Conservation (phyloP, 2,329 filamentous ascomycete species). For the Karstenula rhodostoma region DNA sequence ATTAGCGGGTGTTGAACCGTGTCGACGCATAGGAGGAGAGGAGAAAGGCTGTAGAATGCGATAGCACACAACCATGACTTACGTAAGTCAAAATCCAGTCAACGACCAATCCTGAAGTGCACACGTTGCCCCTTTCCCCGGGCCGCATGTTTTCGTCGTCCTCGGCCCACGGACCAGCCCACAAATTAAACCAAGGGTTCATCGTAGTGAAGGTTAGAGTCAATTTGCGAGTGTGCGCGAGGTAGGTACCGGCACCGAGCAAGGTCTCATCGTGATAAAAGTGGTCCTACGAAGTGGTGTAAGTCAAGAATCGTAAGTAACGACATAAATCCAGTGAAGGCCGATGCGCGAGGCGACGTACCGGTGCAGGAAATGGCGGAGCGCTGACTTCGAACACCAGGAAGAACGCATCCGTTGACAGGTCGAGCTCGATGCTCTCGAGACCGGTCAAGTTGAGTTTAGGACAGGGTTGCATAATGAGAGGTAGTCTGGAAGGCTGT, state of each 20-base stretch:
- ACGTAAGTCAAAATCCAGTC: constrained; percentile 27
- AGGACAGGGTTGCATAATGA: not conserved
- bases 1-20: not conserved
- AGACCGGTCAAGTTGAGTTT: constrained; percentile 17
- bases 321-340: too few relatives aligned
- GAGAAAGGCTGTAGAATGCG: not conserved
- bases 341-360: not conserved
- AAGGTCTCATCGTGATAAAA: not conserved
- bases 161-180: not conserved
- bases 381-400: constrained; percentile 22
- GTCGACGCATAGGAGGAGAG: not conserved
- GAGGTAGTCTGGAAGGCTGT: constrained; percentile 2
- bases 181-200: constrained; percentile 19
- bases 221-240: constrained; percentile 17
- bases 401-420: constrained; percentile 21
- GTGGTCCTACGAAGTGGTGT: not conserved
- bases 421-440: constrained; percentile 22
- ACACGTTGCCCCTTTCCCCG: constrained; percentile 7
- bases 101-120: constrained; percentile 16
- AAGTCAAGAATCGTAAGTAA: not conserved
- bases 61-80: not conserved
- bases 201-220: constrained; percentile 17
- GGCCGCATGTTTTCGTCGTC: not conserved
- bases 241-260: constrained; percentile 13
- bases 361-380: constrained; percentile 18